Conservation (phyloP, 2,329 filamentous ascomycete species). For the Diplodia corticola region DNA sequence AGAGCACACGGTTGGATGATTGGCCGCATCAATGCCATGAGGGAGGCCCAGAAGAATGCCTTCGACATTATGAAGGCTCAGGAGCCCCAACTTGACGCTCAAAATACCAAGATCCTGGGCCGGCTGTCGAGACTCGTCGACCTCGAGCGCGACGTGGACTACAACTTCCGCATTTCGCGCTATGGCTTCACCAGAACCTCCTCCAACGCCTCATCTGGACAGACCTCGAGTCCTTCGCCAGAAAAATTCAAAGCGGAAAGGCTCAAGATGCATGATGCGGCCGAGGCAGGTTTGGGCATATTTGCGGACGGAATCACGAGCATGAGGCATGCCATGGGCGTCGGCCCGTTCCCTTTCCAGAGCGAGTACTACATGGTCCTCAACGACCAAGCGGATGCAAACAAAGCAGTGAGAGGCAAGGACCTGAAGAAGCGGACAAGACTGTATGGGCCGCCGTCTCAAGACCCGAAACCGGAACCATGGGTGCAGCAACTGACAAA, state of each 20-base stretch:
- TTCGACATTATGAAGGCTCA: slow-evolving; percentile 7
- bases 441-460: neutral
- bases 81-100: neutral
- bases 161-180: neutral
- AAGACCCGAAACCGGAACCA: neutral
- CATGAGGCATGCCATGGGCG: slow-evolving; percentile 9
- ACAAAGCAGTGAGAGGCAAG: slow-evolving; percentile 1
- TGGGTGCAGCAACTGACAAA: neutral
- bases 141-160: slow-evolving; percentile 4
- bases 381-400: neutral
- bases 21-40: neutral
- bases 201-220: neutral
- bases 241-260: neutral
- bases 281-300: neutral
- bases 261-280: neutral
- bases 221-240: neutral
- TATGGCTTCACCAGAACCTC: neutral
- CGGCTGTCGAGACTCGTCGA: neutral
- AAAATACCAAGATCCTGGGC: neutral
- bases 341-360: neutral
- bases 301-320: slow-evolving; percentile 1
- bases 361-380: neutral
- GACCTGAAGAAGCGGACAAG: neutral
- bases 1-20: neutral
- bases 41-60: neutral